These are phyloP conservation scores for Panellus pusillus DNA, from an alignment of 768 basidiomycete genomes.

Conservation along the genomic window DNA sequence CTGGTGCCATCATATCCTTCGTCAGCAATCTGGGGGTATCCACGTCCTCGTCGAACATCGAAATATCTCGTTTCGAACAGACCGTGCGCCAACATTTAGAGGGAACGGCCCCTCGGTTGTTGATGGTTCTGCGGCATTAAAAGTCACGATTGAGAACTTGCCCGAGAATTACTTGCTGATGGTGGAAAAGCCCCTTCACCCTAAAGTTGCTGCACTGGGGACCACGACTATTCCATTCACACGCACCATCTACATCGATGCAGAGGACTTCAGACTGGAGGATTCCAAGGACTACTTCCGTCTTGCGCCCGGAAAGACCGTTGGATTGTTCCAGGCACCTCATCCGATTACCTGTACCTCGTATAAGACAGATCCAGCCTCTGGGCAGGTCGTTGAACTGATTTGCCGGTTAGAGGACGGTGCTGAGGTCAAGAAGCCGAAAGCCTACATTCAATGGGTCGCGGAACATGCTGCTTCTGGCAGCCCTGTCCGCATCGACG, in stretches of 20 bases:
- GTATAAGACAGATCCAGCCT: slow-evolving; percentile 71
- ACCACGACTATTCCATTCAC: slow-evolving; percentile 82
- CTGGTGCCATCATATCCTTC: slow-evolving; percentile 91
- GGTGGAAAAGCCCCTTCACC: slow-evolving; percentile 91
- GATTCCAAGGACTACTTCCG: slow-evolving; percentile 97
- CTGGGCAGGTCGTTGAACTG: slow-evolving; percentile 78
- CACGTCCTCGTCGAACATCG: slow-evolving; percentile 78
- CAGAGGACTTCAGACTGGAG: slow-evolving; percentile 87
- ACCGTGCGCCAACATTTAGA: slow-evolving; percentile 87
- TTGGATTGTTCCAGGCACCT: slow-evolving; percentile 93
- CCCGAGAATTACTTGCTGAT: slow-evolving; percentile 79
- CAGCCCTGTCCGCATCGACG: slow-evolving; percentile 83
- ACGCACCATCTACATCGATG: slow-evolving; percentile 87
- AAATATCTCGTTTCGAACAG: slow-evolving; percentile 88
- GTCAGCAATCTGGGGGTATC: slow-evolving; percentile 95
- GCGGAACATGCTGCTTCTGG: slow-evolving; percentile 77
- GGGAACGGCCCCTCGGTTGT: slow-evolving; percentile 78
- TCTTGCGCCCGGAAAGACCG: slow-evolving; percentile 95
- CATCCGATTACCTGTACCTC: slow-evolving; percentile 92
- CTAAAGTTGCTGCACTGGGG: slow-evolving; percentile 89
- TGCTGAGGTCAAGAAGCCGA: slow-evolving; percentile 71
- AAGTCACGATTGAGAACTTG: slow-evolving; percentile 89
- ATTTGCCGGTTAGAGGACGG: slow-evolving; percentile 76
- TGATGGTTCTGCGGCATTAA: slow-evolving; percentile 89
- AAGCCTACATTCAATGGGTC: slow-evolving; percentile 97